Conservation (phyloP, 306 rosid genomes). For the Rubus idaeus region DNA sequence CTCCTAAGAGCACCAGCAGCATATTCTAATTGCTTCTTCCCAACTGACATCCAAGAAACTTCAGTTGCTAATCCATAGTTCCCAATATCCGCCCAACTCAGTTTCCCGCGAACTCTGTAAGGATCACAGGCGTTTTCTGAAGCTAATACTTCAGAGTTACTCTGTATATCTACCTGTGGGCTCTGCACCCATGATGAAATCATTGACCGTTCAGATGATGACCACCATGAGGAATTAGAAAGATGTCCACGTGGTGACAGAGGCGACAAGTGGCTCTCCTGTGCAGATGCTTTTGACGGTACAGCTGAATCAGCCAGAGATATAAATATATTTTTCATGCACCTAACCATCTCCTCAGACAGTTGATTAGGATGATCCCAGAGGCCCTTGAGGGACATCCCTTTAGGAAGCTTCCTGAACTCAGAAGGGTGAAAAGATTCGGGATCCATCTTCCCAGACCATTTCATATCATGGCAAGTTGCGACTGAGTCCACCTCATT, state of each 20-base stretch:
- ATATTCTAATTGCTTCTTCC: conserved; percentile 73
- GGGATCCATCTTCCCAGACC: conserved; percentile 26
- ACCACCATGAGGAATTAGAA: conserved; percentile 68
- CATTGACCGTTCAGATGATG: conserved; percentile 64
- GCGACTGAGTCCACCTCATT: conserved; percentile 35
- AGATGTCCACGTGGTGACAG: conserved; percentile 63
- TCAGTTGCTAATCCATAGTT: conserved; percentile 61
- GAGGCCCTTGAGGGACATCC: conserved; percentile 48
- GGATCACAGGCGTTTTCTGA: conserved; percentile 61
- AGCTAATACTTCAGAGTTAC: conserved; percentile 58
- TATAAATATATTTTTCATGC: conserved; percentile 74
- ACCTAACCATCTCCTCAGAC: conserved; percentile 75
- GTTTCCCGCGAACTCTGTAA: conserved; percentile 60
- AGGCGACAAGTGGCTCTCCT: conserved; percentile 47
- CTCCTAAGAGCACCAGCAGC: conserved; percentile 72
- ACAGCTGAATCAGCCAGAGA: conserved; percentile 60
- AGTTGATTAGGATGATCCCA: conserved; percentile 69
- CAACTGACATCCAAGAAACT: conserved; percentile 92
- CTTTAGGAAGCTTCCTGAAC: conserved; percentile 39
- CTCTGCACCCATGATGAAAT: conserved; percentile 57
- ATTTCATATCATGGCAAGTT: conserved; percentile 26
- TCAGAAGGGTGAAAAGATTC: conserved; percentile 36
- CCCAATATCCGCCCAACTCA: conserved; percentile 71
- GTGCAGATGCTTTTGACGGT: conserved; percentile 36
- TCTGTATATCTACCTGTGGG: conserved; percentile 55